phyloP scores from a whole-genome alignment of 1,139 yeast genomes.

The Lodderomyces margitis region DNA sequence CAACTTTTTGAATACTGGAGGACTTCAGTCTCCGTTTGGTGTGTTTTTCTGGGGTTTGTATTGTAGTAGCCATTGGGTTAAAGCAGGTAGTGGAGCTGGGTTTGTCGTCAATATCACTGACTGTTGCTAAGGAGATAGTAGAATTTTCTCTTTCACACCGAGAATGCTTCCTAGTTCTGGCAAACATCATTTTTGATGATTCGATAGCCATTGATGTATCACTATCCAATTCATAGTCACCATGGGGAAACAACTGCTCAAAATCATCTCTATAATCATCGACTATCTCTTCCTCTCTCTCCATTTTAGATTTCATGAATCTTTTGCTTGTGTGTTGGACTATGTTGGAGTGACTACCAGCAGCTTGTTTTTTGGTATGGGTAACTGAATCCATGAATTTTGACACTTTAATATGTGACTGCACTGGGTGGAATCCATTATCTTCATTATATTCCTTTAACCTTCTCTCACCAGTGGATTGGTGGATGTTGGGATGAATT shows the following conservation, averaged over 20 bases:
- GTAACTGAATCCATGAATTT: neutral
- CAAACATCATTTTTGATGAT: neutral
- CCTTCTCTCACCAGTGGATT: neutral
- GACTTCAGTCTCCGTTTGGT: neutral
- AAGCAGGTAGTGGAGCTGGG: neutral
- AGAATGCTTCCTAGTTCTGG: neutral
- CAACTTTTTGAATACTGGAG: neutral
- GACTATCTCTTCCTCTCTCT: neutral
- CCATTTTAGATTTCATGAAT: neutral
- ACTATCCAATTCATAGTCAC: neutral
- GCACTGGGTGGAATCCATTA: neutral
- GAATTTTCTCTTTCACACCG: neutral
- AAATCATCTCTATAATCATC: neutral
- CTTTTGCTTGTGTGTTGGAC: neutral
- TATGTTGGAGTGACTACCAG: neutral
- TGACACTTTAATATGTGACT: neutral
- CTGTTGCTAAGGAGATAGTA: neutral
- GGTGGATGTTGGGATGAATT: neutral
- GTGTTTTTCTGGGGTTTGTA: neutral
- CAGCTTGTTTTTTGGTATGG: neutral
- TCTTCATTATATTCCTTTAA: neutral
- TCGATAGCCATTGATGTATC: slow-evolving; percentile 1
- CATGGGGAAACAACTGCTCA: neutral
- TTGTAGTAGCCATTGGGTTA: neutral
- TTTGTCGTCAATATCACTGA: too few relatives aligned